Conservation (phyloP, 129 eudicot genomes). For the Arctium minus region DNA sequence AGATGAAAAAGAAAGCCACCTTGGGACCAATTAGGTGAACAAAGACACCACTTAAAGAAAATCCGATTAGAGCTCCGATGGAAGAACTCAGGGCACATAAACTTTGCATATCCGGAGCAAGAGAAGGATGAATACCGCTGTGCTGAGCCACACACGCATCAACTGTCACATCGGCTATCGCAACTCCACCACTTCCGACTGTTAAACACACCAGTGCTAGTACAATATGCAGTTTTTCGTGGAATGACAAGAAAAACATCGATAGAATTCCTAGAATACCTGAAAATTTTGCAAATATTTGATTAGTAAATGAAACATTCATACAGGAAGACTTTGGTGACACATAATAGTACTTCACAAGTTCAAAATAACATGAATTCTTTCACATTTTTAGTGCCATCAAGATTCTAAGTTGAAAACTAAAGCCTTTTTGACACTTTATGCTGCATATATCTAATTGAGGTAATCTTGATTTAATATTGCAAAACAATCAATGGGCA, state of each 20-base stretch:
- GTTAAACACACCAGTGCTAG: conserved; percentile 70
- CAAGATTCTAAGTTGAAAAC: too few species aligned
- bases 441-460: not conserved
- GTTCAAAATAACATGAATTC: not conserved
- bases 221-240: conserved; percentile 57
- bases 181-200: conserved; percentile 80
- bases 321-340: not conserved
- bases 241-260: conserved; percentile 77
- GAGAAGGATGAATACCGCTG: conserved; percentile 58
- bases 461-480: not conserved
- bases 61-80: conserved; percentile 76
- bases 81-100: conserved; percentile 79
- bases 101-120: conserved; percentile 96
- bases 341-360: not conserved
- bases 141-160: conserved; percentile 96
- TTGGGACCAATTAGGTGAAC: conserved; percentile 92
- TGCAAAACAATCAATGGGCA: not conserved
- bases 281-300: conserved; percentile 15
- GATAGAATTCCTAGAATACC: conserved; percentile 72
- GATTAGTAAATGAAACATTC: not conserved
- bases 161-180: conserved; percentile 92
- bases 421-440: too few species aligned
- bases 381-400: not conserved
- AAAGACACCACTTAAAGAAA: conserved; percentile 73
- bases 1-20: conserved; percentile 35